Percentiles rank a stretch among this genome's conserved stretches.
phyloP scores from a whole-genome alignment of 1,139 yeast species.

The Citeromyces hawaiiensis region DNA sequence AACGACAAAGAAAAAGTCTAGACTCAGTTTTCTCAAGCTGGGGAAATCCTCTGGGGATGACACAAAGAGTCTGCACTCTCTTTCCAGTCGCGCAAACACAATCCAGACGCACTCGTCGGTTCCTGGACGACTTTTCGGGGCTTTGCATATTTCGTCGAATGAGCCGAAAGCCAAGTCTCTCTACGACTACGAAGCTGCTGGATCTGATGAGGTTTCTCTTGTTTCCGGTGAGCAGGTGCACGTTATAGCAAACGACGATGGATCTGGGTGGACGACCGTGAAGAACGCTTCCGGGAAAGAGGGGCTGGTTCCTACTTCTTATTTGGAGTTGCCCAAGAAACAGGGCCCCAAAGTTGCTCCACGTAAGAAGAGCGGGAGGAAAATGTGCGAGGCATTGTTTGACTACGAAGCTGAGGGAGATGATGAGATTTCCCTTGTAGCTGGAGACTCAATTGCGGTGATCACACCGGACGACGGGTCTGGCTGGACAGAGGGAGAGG shows the following conservation, averaged over 20 bases:
- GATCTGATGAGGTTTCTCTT: slow-evolving; percentile 62
- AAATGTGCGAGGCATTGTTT: slow-evolving; percentile 62
- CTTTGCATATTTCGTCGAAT: slow-evolving; percentile 12
- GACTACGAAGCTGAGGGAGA: slow-evolving; percentile 75
- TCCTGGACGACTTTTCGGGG: slow-evolving; percentile 9
- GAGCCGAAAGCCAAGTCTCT: slow-evolving; percentile 30
- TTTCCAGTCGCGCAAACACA: slow-evolving; percentile 9
- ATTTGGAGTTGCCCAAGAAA: slow-evolving; percentile 30
- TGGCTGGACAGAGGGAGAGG: slow-evolving; percentile 95
- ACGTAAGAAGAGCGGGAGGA: slow-evolving; percentile 56
- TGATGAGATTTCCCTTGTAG: slow-evolving; percentile 60
- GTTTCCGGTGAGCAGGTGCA: slow-evolving; percentile 46
- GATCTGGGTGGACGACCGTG: slow-evolving; percentile 86
- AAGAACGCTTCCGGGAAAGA: slow-evolving; percentile 24
- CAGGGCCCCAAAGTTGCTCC: slow-evolving; percentile 70
- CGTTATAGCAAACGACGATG: slow-evolving; percentile 62
- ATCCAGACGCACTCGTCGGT: slow-evolving; percentile 5
- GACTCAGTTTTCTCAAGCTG: slow-evolving; percentile 32
- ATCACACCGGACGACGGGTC: slow-evolving; percentile 69
- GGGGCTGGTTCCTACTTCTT: slow-evolving; percentile 85
- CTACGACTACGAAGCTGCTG: slow-evolving; percentile 57
- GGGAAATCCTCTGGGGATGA: slow-evolving; percentile 7
- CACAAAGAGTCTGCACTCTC: slow-evolving; percentile 9
- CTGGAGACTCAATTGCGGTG: slow-evolving; percentile 58
- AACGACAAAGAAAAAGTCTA: slow-evolving; percentile 34